These are phyloP conservation scores for Fusarium verticillioides DNA, from an alignment of 2,329 filamentous ascomycete species.

Conservation along the genomic window DNA sequence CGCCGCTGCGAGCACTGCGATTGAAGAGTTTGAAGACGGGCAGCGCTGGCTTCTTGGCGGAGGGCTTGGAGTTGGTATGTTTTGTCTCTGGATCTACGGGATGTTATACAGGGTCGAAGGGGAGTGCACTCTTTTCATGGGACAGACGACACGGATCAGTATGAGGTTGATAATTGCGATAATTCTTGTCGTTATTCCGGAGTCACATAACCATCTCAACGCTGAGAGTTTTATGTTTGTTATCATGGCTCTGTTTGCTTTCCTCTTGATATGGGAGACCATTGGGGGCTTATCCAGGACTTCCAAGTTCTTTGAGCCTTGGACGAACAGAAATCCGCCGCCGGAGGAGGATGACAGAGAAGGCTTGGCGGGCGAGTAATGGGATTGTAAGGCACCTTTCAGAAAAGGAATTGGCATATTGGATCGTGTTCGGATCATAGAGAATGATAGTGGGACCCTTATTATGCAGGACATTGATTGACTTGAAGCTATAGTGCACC, in stretches of 20 bases:
- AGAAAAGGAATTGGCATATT: neutral
- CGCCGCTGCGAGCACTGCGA: conserved; percentile 53
- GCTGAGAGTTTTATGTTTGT: conserved; percentile 53
- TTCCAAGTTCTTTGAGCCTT: conserved; percentile 49
- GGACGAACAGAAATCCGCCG: conserved; percentile 46
- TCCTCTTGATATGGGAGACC: conserved; percentile 58
- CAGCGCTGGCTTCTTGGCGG: conserved; percentile 61
- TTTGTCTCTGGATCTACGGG: conserved; percentile 57
- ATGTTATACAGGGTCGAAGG: conserved; percentile 55
- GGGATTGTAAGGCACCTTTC: neutral
- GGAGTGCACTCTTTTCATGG: conserved; percentile 48
- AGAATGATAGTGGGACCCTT: neutral
- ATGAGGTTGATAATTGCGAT: conserved; percentile 49
- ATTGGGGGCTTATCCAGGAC: conserved; percentile 49
- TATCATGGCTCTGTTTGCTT: conserved; percentile 56
- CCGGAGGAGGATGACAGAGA: conserved; percentile 38
- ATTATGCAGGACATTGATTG: neutral
- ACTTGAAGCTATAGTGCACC: conserved; percentile 1
- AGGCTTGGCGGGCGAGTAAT: conserved; percentile 14
- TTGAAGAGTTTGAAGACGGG: conserved; percentile 54
- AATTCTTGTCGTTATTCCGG: conserved; percentile 50
- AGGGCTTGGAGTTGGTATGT: conserved; percentile 57
- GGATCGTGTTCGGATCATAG: neutral
- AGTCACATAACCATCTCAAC: conserved; percentile 48
- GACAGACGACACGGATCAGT: conserved; percentile 49